Percentiles rank a stretch among this genome's conserved stretches.
phyloP scores from a whole-genome alignment of 176 grass and related monocot genomes.

The Urochloa ruziziensis region DNA sequence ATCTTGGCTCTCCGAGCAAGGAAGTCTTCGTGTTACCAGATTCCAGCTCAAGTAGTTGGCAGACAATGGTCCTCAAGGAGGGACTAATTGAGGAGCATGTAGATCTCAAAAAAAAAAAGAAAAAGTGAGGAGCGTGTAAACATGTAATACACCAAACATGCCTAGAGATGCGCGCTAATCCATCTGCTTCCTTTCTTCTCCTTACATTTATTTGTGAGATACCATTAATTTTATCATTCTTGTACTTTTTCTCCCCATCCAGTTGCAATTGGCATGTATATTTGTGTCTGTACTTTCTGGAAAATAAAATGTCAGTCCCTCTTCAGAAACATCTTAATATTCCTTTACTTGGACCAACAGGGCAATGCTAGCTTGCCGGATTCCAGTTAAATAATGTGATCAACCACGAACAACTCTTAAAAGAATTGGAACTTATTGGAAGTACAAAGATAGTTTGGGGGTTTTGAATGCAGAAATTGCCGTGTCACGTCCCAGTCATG shows the following conservation, averaged over 20 bases:
- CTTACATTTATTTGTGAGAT: background rate
- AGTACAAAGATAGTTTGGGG: background rate
- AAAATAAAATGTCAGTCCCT: background rate
- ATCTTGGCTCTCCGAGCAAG: background rate
- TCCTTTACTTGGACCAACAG: background rate
- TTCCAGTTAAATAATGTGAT: background rate
- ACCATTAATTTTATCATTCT: background rate
- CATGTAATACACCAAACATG: background rate
- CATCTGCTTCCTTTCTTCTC: background rate
- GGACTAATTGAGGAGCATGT: background rate
- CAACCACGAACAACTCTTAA: background rate
- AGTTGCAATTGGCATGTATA: background rate
- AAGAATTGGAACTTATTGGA: background rate
- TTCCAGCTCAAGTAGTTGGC: background rate
- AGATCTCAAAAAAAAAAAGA: too few relatives aligned
- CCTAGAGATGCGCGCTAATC: background rate
- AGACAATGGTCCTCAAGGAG: background rate
- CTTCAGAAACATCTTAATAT: background rate
- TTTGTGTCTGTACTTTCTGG: background rate
- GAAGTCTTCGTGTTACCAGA: background rate
- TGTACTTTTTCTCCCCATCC: background rate
- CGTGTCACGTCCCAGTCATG: background rate
- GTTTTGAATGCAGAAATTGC: background rate
- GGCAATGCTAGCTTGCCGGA: background rate
- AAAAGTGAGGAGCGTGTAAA: too few relatives aligned